Evolutionary conservation across 2,329 filamentous ascomycete species (phyloP).

Genomic region (Trichoderma aggressivum): DNA sequence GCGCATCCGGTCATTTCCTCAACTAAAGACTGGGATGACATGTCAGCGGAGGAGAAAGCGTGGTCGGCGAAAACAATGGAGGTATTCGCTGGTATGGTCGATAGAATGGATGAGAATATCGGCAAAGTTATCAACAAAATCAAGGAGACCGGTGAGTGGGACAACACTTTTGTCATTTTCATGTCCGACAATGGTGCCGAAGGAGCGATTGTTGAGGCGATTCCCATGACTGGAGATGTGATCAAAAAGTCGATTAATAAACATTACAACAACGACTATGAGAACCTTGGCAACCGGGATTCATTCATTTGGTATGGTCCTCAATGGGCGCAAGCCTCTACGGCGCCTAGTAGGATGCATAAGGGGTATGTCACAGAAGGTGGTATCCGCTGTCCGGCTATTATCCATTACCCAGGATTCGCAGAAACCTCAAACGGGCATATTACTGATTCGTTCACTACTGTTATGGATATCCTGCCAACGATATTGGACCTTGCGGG

Average conservation of each 20-base stretch:
- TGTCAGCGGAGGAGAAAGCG: conserved; percentile 43
- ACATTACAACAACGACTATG: conserved; percentile 50
- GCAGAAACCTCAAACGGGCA: neutral
- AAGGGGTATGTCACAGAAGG: conserved; percentile 44
- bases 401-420: conserved; percentile 9
- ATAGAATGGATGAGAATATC: conserved; percentile 58
- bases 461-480: conserved; percentile 11
- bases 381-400: conserved; percentile 35
- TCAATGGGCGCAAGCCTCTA: conserved; percentile 47
- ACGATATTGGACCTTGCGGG: conserved; percentile 10
- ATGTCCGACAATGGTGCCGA: conserved; percentile 63
- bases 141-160: conserved; percentile 52
- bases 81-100: conserved; percentile 62
- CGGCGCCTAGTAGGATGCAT: conserved; percentile 36
- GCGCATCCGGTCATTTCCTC: conserved; percentile 47
- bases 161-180: conserved; percentile 55
- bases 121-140: conserved; percentile 57
- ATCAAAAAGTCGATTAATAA: conserved; percentile 48
- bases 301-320: conserved; percentile 61
- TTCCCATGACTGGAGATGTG: conserved; percentile 33
- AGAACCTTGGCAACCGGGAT: conserved; percentile 54
- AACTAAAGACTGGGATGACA: conserved; percentile 45
- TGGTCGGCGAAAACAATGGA: conserved; percentile 56
- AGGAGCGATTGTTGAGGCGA: conserved; percentile 56
- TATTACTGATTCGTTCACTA: conserved; percentile 2